Evolutionary conservation across 768 basidiomycete genomes (phyloP), one percentile per base, ranked within the genome.

Genomic region (Gautieria morchelliformis): DNA sequence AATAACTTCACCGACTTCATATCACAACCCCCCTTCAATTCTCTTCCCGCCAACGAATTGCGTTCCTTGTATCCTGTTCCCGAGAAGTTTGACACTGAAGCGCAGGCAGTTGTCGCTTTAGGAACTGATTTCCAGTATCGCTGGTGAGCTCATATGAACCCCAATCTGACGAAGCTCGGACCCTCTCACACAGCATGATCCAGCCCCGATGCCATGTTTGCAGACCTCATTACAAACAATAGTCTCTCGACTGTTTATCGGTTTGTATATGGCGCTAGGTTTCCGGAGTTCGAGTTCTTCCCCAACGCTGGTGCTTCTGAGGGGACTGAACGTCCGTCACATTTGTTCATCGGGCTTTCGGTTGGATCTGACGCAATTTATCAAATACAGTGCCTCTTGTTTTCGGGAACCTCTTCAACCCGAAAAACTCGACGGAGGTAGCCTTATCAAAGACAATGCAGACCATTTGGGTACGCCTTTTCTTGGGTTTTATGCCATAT

Each of bases 1-100:
- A 39, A 57, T 39, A 57, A 57, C 30, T 57, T 57, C 37, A 33
- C 56, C 12, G 56, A 48, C 24, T 48, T 57, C n/a, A 35, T 57
- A 3, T 30, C 56, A 2, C 56, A 49, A 39, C 56, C 56, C 9
- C 56, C 56, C 19, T 57, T 48, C 22, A 50, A 57, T 40, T 15
- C 14, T 30, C 33, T 57, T n/a, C 45, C 45, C 35, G 45, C 45
- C 11, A 45, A 49, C 27, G 45, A 57, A 50, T 41, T 57, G 8
- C 56, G 46, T 12, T 9, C n/a, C 22, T 22, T 57, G 37, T 57
- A 57, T 30, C 46, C 56, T 14, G 56, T 57, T 37, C 56, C 56
- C 9, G 24, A 17, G 19, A 24, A 33, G n/a, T 57, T 57, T 19
- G 24, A 22, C 35, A 48, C 32, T 30, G 56, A 57, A 6, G 56